Base-by-base conservation (phyloP, 129 eudicot genomes). In the Tagetes patula region DNA sequence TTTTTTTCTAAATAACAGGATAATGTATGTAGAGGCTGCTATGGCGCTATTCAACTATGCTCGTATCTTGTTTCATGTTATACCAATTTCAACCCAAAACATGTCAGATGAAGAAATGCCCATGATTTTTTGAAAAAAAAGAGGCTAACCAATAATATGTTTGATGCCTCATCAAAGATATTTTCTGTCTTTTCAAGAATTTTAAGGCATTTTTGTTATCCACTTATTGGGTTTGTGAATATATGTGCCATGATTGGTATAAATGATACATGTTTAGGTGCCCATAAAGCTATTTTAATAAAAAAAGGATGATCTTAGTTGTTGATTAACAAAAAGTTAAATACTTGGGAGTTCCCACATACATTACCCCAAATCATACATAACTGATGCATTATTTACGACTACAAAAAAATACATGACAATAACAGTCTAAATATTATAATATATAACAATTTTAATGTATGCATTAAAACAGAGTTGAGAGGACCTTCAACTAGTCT, bases 1-100 rank as follows among this genome's bases (percentile, higher is more conserved):
- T n/a, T 50, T n/a, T 52, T 52, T 55, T 55, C 62, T 27, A 55
- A 37, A 31, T 20, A 53, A 53, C 59, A 5, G 2, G 59, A n/a
- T 5, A 53, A 53, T 14, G 9, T 6, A 20, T 14, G 59, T 53
- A 1, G 12, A 55, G 59, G 9, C 53, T 20, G 27, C 27, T 20
- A 20, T 20, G 27, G 27, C 27, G 27, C 27, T 20, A 9, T 32
- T 3, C 59, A 53, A 8, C 59, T 33, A 14, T n/a, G 59, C 6
- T 32, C 6, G 59, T 53, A 53, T 20, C 59, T 53, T 53, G 59
- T 53, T 53, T n/a, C 59, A 53, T 53, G 27, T 53, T 48, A 48
- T 10, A 48, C 53, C 20, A 48, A 48, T 48, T 48, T 48, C 53
- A 48, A 48, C 53, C 14, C 11, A 47, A 47, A 48, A 48, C 53